Percentiles rank a stretch among this genome's conserved stretches.
These are phyloP conservation scores for Leccinum fibrillosum DNA, from an alignment of 768 basidiomycete species.

Conservation along the genomic window DNA sequence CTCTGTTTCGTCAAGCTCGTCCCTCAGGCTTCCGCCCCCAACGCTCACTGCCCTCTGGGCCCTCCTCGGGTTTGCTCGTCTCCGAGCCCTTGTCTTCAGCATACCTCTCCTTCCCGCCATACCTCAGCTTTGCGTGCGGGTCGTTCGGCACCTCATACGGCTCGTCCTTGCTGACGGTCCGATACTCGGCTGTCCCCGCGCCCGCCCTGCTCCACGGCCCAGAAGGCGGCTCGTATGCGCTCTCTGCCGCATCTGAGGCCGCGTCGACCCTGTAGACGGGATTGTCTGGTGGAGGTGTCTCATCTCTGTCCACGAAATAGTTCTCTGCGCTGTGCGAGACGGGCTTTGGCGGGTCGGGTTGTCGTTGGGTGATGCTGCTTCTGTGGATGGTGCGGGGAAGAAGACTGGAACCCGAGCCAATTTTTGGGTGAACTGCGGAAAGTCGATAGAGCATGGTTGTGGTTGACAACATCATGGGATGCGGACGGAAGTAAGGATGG, in stretches of 20 bases:
- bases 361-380: background rate
- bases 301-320: slow-evolving; percentile 48
- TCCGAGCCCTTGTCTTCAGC: slow-evolving; percentile 29
- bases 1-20: slow-evolving; percentile 8
- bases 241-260: slow-evolving; percentile 40
- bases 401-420: background rate
- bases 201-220: slow-evolving; percentile 43
- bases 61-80: slow-evolving; percentile 32
- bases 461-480: slow-evolving; percentile 5
- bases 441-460: slow-evolving; percentile 4
- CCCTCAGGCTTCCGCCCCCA: slow-evolving; percentile 35
- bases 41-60: slow-evolving; percentile 37
- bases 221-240: slow-evolving; percentile 49
- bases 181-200: slow-evolving; percentile 32
- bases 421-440: background rate
- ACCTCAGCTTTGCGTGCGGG: slow-evolving; percentile 13
- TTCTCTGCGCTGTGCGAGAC: slow-evolving; percentile 37
- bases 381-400: slow-evolving; percentile 8
- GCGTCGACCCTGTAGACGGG: slow-evolving; percentile 47
- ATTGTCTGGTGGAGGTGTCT: slow-evolving; percentile 39
- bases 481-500: background rate
- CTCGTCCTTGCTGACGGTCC: slow-evolving; percentile 20
- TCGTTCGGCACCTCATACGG: slow-evolving; percentile 21
- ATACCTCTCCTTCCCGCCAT: slow-evolving; percentile 20
- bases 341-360: slow-evolving; percentile 1